phyloP scores from a whole-genome alignment of 805 yeast species.

The Hemisphaericaspora nanyangensis region DNA sequence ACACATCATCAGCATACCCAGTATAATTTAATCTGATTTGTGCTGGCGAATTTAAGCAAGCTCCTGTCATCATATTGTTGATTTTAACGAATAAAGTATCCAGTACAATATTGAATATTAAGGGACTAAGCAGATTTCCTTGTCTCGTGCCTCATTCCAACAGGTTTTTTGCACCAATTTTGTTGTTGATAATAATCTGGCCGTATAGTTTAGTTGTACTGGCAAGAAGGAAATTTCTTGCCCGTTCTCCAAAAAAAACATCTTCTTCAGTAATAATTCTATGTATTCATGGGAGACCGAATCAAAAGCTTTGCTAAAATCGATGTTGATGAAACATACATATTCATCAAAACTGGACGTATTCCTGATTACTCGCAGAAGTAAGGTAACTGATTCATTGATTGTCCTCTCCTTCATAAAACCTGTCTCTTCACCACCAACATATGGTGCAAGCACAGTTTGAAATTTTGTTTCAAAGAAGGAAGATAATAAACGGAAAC shows the following conservation, averaged over 20 bases:
- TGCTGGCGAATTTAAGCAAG: background rate
- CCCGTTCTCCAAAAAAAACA: too few relatives aligned
- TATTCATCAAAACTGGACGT: background rate
- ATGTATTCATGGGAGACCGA: background rate
- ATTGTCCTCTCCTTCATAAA: conserved; percentile 1
- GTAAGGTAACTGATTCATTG: conserved; percentile 3
- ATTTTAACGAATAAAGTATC: conserved; percentile 1
- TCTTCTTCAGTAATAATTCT: background rate
- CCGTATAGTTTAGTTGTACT: too few relatives aligned
- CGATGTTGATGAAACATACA: background rate
- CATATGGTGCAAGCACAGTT: background rate
- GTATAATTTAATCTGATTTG: background rate
- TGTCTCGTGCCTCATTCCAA: conserved; percentile 1
- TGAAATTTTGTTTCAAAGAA: background rate
- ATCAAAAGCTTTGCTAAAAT: conserved; percentile 3
- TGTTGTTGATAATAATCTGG: background rate
- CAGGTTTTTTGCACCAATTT: background rate
- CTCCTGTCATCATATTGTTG: background rate
- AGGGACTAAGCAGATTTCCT: conserved; percentile 1
- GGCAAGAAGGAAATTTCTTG: too few relatives aligned
- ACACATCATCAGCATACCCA: background rate
- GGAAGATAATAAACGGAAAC: conserved; percentile 1
- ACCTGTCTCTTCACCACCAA: conserved; percentile 1
- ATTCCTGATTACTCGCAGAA: background rate
- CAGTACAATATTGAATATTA: conserved; percentile 1